Conservation (phyloP, 257 asterid species). For the Coffea eugenioides region DNA sequence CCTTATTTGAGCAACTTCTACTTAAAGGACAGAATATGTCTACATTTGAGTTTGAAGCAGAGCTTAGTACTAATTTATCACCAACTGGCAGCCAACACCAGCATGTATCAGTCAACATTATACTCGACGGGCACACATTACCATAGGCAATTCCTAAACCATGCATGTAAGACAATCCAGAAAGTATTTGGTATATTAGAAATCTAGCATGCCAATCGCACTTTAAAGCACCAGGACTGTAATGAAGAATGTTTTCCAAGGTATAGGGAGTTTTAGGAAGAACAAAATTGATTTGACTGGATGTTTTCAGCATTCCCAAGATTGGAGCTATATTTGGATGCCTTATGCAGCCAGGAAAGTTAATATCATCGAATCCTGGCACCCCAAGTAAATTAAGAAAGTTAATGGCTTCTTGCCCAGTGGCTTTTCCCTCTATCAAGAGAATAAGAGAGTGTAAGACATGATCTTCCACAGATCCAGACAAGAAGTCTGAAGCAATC, state of each 20-base stretch:
- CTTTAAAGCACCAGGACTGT: conserved; percentile 65
- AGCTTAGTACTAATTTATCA: conserved; percentile 42
- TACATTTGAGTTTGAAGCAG: conserved; percentile 31
- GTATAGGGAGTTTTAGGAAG: conserved; percentile 69
- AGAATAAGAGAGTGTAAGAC: conserved; percentile 54
- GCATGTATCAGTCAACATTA: conserved; percentile 61
- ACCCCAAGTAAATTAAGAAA: conserved; percentile 75
- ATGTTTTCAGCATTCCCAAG: conserved; percentile 70
- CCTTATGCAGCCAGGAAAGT: conserved; percentile 87
- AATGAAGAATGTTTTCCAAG: conserved; percentile 69
- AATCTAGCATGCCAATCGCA: conserved; percentile 73
- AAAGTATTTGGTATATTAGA: conserved; percentile 73
- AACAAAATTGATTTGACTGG: conserved; percentile 43
- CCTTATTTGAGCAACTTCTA: conserved; percentile 40
- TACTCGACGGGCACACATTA: conserved; percentile 60
- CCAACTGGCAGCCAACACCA: conserved; percentile 84
- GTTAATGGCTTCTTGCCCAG: conserved; percentile 53
- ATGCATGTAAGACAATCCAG: conserved; percentile 83
- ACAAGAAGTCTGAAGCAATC: conserved; percentile 52
- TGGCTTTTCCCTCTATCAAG: conserved; percentile 66
- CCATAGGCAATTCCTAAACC: conserved; percentile 79
- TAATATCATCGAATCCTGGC: conserved; percentile 60
- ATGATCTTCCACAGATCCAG: conserved; percentile 73
- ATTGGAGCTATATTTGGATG: conserved; percentile 86
- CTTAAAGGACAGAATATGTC: conserved; percentile 28